A percentile compares a stretch with the other conserved stretches of the same genome.
These are phyloP conservation scores for Tolypocladium amazonense DNA, from an alignment of 2,329 filamentous ascomycete species.

Conservation along the genomic window DNA sequence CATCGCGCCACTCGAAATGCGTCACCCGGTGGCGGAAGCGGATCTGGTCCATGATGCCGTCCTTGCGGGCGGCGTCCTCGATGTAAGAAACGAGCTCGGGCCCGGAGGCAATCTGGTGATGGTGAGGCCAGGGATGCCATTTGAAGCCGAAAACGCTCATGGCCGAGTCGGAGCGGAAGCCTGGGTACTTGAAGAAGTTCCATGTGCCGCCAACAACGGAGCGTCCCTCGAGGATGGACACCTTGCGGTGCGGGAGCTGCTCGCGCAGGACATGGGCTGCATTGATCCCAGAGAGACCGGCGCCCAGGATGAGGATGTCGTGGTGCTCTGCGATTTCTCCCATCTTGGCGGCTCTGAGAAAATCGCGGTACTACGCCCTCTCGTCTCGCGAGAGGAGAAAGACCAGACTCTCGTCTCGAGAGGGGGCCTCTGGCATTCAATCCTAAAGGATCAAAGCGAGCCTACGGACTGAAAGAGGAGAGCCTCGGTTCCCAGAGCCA, in stretches of 20 bases:
- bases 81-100: constrained; percentile 43
- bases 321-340: constrained; percentile 10
- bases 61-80: constrained; percentile 34
- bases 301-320: constrained; percentile 58
- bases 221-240: constrained; percentile 58
- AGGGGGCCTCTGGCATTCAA: no score
- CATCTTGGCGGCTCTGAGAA: neutral
- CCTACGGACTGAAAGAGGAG: neutral
- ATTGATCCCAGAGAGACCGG: constrained; percentile 66
- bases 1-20: constrained; percentile 41
- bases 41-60: constrained; percentile 45
- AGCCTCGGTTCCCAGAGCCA: neutral
- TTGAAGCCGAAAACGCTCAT: constrained; percentile 53
- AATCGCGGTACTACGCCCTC: neutral
- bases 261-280: constrained; percentile 55
- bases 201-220: constrained; percentile 63
- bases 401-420: no score
- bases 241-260: constrained; percentile 43
- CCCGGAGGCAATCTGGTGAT: constrained; percentile 39
- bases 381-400: neutral
- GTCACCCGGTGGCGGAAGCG: constrained; percentile 37
- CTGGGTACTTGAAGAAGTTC: constrained; percentile 68
- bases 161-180: constrained; percentile 57
- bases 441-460: neutral
- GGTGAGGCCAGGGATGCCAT: constrained; percentile 60